Base-by-base conservation (phyloP, 345 rosid genomes). In the Barbarea vulgaris region DNA sequence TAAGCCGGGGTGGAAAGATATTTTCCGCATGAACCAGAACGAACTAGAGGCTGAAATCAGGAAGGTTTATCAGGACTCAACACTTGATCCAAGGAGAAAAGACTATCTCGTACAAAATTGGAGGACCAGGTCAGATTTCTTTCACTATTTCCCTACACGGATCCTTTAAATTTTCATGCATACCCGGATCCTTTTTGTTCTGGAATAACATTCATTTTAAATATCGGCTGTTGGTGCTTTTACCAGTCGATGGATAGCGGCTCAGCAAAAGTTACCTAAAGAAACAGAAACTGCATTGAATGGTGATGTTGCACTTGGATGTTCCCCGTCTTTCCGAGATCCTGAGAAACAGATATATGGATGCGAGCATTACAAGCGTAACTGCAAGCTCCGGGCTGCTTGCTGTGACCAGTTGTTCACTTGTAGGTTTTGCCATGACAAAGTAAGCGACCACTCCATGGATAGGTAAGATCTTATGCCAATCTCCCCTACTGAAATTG, bases 1-100 rank as follows among this genome's bases (percentile, higher is more conserved):
- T 86, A 91, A 91, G 87, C 98, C 98, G 70, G 98, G 98, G 30
- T 88, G 97, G 97, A 89, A 89, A 69, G 97, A 91, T 83, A 93
- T 93, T 37, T 93, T 93, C 71, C 89, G 93, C 75, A 91, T 91
- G 97, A 91, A 91, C 80, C 94, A 91, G 80, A 91, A 86, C 82
- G 97, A 91, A 73, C 91, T 91, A 61, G 97, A 91, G 82, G 90
- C 92, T 61, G 97, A 91, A 82, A 88, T 91, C 69, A 84, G 94
- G 81, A 89, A 89, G 75, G 94, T 91, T 76, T 91, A 90, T 64
- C 89, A 87, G 74, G 97, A 91, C 86, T 76, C 91, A 59, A 85
- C 97, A 78, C 97, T 91, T 81, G 97, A 91, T 82, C 97, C 97
- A 18, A 86, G 97, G 80, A 84, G 97, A 85, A 89, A 91, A 81